phyloP scores from a whole-genome alignment of 768 basidiomycete species.

The Amanita fuliginea region DNA sequence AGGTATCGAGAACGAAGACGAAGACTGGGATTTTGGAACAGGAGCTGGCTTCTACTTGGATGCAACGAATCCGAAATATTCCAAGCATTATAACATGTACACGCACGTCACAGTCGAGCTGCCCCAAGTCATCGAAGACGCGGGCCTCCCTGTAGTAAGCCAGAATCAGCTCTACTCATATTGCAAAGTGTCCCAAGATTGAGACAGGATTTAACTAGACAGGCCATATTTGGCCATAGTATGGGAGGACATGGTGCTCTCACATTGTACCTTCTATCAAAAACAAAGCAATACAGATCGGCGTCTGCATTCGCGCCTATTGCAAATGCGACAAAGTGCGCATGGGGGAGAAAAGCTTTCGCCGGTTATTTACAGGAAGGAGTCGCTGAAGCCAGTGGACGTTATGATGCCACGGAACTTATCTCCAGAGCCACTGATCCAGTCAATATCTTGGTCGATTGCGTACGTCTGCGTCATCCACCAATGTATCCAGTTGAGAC shows the following conservation, averaged over 20 bases:
- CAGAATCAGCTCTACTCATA: background rate
- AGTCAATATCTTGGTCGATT: constrained; percentile 79
- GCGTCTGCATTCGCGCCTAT: constrained; percentile 85
- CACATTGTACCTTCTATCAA: constrained; percentile 75
- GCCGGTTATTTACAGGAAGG: constrained; percentile 72
- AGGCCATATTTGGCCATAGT: constrained; percentile 91
- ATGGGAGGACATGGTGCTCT: constrained; percentile 98
- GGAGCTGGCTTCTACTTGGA: constrained; percentile 97
- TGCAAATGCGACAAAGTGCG: constrained; percentile 74
- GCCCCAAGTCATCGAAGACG: constrained; percentile 63
- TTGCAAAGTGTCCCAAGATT: background rate
- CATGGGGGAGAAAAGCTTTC: constrained; percentile 94
- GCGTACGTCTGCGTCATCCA: constrained; percentile 33
- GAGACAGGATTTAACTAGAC: constrained; percentile 63
- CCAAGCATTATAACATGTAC: constrained; percentile 82
- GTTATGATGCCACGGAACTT: constrained; percentile 82
- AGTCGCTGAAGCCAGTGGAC: constrained; percentile 56
- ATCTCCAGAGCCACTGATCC: constrained; percentile 51
- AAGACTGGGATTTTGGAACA: constrained; percentile 85
- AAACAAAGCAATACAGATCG: constrained; percentile 64
- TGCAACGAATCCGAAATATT: constrained; percentile 67
- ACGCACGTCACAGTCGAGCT: constrained; percentile 78
- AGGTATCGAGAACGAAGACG: constrained; percentile 68
- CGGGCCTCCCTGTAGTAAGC: constrained; percentile 70
- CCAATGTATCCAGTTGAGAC: background rate